These are phyloP conservation scores for Candida michaelii DNA, from an alignment of 805 yeast species.

Conservation along the genomic window DNA sequence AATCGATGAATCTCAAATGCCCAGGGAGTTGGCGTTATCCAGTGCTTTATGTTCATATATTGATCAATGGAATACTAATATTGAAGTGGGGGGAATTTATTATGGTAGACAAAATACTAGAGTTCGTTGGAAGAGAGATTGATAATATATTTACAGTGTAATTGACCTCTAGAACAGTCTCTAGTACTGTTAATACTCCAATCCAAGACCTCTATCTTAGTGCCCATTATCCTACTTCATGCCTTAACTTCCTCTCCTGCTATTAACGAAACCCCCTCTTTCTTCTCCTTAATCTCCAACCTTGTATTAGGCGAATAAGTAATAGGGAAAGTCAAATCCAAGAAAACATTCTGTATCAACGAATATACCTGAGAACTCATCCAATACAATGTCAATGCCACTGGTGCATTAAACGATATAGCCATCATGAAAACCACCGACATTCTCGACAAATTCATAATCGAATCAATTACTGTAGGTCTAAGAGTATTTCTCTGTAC, in stretches of 20 bases:
- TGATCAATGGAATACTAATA: conserved; percentile 66
- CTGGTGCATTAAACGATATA: conserved; percentile 81
- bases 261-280: background rate
- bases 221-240: background rate
- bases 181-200: too few species aligned
- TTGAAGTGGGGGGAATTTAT: conserved; percentile 66
- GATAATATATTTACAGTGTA: background rate
- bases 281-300: background rate
- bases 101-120: conserved; percentile 50
- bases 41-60: conserved; percentile 61
- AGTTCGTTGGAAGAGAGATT: conserved; percentile 59
- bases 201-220: too few species aligned
- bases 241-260: too few species aligned
- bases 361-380: conserved; percentile 80
- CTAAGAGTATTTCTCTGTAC: conserved; percentile 45
- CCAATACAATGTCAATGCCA: conserved; percentile 86
- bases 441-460: conserved; percentile 70
- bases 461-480: conserved; percentile 59
- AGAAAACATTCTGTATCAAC: conserved; percentile 65
- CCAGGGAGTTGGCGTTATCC: conserved; percentile 57
- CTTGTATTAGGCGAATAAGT: conserved; percentile 40
- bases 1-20: conserved; percentile 54
- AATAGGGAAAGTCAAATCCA: conserved; percentile 68
- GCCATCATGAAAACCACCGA: conserved; percentile 82
- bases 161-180: background rate